Conservation (phyloP, 2,329 filamentous ascomycete species). For the Thelonectria blattea region DNA sequence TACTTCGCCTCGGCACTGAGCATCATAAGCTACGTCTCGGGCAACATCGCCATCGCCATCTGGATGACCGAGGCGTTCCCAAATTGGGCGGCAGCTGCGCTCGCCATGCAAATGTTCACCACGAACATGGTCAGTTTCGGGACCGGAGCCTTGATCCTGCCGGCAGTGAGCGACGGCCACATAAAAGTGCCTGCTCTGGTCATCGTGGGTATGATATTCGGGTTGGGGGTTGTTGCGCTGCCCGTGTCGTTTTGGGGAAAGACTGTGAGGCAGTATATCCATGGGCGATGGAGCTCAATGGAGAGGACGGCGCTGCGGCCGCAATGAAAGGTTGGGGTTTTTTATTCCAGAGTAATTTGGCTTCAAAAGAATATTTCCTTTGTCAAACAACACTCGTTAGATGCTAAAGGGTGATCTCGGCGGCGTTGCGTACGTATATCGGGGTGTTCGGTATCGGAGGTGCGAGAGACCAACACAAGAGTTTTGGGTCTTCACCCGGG, state of each 20-base stretch:
- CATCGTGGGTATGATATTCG: background rate
- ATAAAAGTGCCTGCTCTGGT: background rate
- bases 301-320: background rate
- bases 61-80: slow-evolving; percentile 11
- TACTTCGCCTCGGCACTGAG: background rate
- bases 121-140: slow-evolving; percentile 1
- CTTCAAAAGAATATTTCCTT: background rate
- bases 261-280: background rate
- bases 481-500: too few relatives aligned
- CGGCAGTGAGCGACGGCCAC: background rate
- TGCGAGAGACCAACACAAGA: too few relatives aligned
- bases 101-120: background rate
- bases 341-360: background rate
- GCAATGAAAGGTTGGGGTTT: background rate
- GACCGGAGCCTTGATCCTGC: background rate
- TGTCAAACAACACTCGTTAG: background rate
- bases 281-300: slow-evolving; percentile 1
- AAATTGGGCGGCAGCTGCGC: background rate
- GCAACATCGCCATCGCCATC: background rate
- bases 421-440: too few relatives aligned
- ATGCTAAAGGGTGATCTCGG: background rate
- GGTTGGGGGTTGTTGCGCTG: background rate
- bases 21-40: background rate
- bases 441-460: too few relatives aligned
- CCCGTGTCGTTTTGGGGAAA: slow-evolving; percentile 6